These are phyloP conservation scores for Leishmania mexicana DNA, from an alignment of 208 protist species.

Conservation along the genomic window DNA sequence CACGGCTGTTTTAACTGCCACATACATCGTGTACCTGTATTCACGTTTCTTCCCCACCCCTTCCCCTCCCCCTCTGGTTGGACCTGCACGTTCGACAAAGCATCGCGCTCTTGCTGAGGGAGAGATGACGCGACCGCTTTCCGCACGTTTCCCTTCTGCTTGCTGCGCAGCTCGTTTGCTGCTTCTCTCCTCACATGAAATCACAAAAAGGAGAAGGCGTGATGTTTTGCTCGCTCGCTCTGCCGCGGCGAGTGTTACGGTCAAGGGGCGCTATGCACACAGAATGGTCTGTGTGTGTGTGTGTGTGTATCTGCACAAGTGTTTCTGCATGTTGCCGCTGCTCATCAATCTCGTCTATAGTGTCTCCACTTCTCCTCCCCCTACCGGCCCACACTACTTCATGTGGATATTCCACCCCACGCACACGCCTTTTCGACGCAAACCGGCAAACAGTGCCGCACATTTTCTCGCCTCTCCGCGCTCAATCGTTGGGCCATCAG, in stretches of 20 bases:
- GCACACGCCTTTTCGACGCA: not conserved
- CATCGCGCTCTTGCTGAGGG: not conserved
- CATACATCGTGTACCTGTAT: not conserved
- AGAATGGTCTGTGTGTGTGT: not conserved
- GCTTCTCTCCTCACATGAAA: not conserved
- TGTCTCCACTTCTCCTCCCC: not conserved
- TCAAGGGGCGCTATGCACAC: too few species aligned
- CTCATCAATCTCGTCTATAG: not conserved
- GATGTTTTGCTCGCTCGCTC: not conserved
- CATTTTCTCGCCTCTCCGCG: not conserved
- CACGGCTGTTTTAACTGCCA: not conserved
- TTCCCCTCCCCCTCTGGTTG: not conserved
- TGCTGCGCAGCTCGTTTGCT: not conserved
- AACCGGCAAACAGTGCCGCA: not conserved
- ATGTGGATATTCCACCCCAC: not conserved
- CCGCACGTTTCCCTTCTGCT: not conserved
- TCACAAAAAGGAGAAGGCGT: not conserved
- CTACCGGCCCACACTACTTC: not conserved
- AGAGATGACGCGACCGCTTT: not conserved
- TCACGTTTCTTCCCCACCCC: not conserved
- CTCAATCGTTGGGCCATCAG: not conserved
- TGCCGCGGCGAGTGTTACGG: not conserved
- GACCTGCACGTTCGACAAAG: not conserved
- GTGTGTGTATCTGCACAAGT: not conserved
- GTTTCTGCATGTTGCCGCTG: not conserved